Evolutionary conservation across 2,329 filamentous ascomycete genomes (phyloP).

Genomic region (Aspergillus brasiliensis): DNA sequence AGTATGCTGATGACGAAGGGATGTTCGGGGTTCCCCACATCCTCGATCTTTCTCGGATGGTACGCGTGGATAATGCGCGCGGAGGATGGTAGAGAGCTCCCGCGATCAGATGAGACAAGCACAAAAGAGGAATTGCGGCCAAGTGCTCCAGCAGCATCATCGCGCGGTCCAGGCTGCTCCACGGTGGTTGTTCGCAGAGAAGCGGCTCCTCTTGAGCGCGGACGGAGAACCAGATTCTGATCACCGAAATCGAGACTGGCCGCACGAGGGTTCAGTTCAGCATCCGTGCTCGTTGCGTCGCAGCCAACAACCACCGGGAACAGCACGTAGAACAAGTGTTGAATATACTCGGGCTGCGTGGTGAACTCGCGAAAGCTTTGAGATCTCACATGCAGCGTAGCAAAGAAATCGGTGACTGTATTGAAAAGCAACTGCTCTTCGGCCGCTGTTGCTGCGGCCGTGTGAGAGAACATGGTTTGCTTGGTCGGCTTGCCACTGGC

Average conservation of each 20-base stretch:
- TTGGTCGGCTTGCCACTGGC: conserved; percentile 10
- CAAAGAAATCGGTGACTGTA: conserved; percentile 75
- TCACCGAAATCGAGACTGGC: conserved; percentile 82
- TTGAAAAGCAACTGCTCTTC: conserved; percentile 69
- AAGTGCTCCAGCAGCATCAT: conserved; percentile 62
- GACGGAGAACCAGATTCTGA: conserved; percentile 79
- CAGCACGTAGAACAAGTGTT: conserved; percentile 74
- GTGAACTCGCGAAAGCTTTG: conserved; percentile 80
- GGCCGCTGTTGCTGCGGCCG: conserved; percentile 37
- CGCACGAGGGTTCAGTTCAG: conserved; percentile 81
- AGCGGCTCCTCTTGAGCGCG: conserved; percentile 65
- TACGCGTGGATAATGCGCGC: conserved; percentile 66
- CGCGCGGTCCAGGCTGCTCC: conserved; percentile 49
- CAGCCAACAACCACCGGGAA: conserved; percentile 88
- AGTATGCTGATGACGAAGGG: conserved; percentile 74
- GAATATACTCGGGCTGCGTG: conserved; percentile 75
- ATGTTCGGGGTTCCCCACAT: conserved; percentile 59
- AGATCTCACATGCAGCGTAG: conserved; percentile 76
- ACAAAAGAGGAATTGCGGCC: conserved; percentile 89
- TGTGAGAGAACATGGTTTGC: conserved; percentile 18
- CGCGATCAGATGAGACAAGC: conserved; percentile 72
- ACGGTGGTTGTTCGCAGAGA: conserved; percentile 74
- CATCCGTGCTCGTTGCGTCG: conserved; percentile 78
- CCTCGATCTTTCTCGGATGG: conserved; percentile 57
- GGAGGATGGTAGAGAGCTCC: conserved; percentile 59